A percentile compares a stretch with the other conserved stretches of the same genome.
phyloP scores from a whole-genome alignment of 495 filamentous ascomycete species.

The Neohortaea acidophila region DNA sequence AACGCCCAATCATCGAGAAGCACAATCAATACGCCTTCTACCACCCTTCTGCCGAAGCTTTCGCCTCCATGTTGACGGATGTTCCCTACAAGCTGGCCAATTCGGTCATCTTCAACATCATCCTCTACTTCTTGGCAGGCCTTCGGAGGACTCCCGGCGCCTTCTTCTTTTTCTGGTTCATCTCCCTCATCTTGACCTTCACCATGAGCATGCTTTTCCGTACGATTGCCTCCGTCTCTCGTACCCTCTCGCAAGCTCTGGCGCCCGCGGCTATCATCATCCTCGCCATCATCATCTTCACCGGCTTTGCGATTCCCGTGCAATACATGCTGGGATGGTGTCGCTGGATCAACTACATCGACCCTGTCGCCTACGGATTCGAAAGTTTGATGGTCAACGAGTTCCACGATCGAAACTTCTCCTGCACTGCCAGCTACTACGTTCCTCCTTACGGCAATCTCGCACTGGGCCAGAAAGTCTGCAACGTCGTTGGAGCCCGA shows the following conservation, averaged over 20 bases:
- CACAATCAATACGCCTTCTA: constrained; percentile 83
- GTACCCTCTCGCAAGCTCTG: constrained; percentile 69
- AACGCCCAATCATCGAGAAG: constrained; percentile 87
- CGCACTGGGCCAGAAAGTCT: constrained; percentile 33
- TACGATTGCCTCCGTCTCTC: constrained; percentile 62
- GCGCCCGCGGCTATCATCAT: constrained; percentile 71
- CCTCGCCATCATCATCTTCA: constrained; percentile 43
- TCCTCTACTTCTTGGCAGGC: constrained; percentile 77
- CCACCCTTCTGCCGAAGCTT: constrained; percentile 74
- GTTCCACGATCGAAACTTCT: constrained; percentile 51
- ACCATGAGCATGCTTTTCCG: constrained; percentile 47
- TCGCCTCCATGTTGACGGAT: constrained; percentile 70
- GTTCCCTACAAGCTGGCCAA: constrained; percentile 48
- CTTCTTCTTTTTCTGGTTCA: constrained; percentile 36
- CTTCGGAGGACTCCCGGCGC: constrained; percentile 58
- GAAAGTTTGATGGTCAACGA: constrained; percentile 86
- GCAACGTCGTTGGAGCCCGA: constrained; percentile 45
- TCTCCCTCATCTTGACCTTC: constrained; percentile 30
- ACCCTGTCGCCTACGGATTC: constrained; percentile 76
- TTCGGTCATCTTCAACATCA: constrained; percentile 40
- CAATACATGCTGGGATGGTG: constrained; percentile 68
- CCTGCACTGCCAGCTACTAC: constrained; percentile 37
- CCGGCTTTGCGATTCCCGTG: constrained; percentile 73
- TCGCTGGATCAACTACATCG: constrained; percentile 74
- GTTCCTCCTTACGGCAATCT: constrained; percentile 39